Evolutionary conservation across 805 yeast genomes (phyloP), one percentile per base, ranked within the genome.

Genomic region (Scheffersomyces stipitis): DNA sequence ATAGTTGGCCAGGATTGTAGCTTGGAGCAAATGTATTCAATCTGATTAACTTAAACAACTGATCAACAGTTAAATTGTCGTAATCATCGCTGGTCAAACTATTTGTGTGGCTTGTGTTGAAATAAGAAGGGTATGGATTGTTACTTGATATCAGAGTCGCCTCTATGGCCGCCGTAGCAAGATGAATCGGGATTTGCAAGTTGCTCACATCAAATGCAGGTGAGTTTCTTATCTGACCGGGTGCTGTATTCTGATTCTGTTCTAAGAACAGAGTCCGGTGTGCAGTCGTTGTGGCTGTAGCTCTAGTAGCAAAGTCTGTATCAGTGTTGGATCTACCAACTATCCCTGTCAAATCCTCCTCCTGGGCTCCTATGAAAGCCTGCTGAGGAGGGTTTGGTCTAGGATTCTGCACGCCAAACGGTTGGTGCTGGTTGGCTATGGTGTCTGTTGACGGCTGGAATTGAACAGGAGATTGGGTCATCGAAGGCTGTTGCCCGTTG

Each of bases 31-130:
- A 31, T 12, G 22, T 28, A 33, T 54, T 58, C 30, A 52, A 45
- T 16, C 62, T 46, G n/a, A 66, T 52, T 22, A 69, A 48, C 45
- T 63, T 65, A 47, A 69, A 56, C 30, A 67, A 52, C 45, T 67
- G 69, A 15, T 59, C 67, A 15, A 67, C 51, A 18, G 60, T 48
- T 10, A 69, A 43, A 34, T 49, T 62, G 20, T 68, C 72, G 44
- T 60, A 66, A 41, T 69, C 73, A 31, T 68, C 73, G 40, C 57
- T 54, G 26, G 63, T 63, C 32, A 66, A 51, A 37, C 47, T 56
- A 39, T 47, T 49, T 18, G 54, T 29, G 34, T 46, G 55, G 26
- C 38, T 41, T 14, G 45, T 49, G 39, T 51, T 49, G 44, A 53
- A 55, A 33, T 51, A 57, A 2, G 53, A 32, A 7, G 50, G 44